Evolutionary conservation across 2,329 filamentous ascomycete species (phyloP).

Genomic region (Exophiala dermatitidis): DNA sequence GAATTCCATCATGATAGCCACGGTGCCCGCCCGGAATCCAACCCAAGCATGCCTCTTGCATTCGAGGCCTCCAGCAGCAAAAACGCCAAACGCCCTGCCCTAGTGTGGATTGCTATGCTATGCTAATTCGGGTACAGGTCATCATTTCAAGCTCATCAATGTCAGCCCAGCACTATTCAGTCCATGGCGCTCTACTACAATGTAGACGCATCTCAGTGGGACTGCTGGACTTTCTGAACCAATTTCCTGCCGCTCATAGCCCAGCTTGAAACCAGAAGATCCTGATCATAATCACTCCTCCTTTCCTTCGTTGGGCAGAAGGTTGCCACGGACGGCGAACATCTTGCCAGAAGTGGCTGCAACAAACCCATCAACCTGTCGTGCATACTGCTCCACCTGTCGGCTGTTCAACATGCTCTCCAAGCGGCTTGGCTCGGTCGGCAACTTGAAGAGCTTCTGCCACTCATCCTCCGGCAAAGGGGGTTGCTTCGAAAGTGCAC

Average conservation of each 20-base stretch:
- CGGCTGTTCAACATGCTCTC: slow-evolving; percentile 91
- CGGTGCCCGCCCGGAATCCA: not conserved
- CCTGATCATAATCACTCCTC: slow-evolving; percentile 5
- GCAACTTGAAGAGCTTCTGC: slow-evolving; percentile 96
- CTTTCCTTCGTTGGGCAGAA: slow-evolving; percentile 47
- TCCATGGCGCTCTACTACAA: not conserved
- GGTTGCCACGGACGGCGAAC: slow-evolving; percentile 80
- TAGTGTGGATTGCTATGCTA: not conserved
- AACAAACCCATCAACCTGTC: slow-evolving; percentile 94
- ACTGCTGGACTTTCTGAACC: not conserved
- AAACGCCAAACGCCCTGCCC: not conserved
- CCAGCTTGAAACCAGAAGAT: not conserved
- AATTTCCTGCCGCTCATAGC: not conserved
- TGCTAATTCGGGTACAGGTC: not conserved
- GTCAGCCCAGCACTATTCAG: not conserved
- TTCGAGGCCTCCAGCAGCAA: not conserved
- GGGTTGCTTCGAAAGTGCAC: slow-evolving; percentile 77
- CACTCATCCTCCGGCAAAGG: slow-evolving; percentile 93
- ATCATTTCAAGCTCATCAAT: not conserved
- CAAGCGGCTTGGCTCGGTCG: slow-evolving; percentile 83
- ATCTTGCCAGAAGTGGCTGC: slow-evolving; percentile 90
- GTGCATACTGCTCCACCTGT: slow-evolving; percentile 96
- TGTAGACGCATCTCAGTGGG: not conserved
- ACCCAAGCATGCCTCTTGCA: not conserved
- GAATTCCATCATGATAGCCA: not conserved